Conservation (phyloP, 2,329 filamentous ascomycete species). For the Phialemoniopsis sp. region DNA sequence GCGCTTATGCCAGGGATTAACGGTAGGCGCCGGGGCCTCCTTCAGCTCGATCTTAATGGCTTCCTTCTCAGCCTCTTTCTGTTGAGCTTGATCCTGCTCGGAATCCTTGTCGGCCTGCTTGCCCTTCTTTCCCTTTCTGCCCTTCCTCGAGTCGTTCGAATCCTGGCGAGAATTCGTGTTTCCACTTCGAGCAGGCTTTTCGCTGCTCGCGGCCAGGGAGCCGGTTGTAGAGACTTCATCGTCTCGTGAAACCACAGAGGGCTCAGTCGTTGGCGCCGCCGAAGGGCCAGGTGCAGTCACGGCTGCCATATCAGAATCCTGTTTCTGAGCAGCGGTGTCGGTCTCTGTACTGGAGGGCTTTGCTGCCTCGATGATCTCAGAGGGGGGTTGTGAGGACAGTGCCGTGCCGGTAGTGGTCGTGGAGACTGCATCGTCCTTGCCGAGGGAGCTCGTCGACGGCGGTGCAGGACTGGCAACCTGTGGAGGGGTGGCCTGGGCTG, state of each 20-base stretch:
- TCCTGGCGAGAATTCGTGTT: conserved; percentile 59
- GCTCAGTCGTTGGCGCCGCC: conserved; percentile 24
- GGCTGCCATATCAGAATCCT: conserved; percentile 19
- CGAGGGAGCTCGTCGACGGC: conserved; percentile 23
- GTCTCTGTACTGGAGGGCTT: conserved; percentile 14
- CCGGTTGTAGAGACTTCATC: conserved; percentile 7
- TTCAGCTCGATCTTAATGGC: conserved; percentile 62
- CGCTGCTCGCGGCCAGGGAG: conserved; percentile 11
- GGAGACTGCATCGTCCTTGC: conserved; percentile 25
- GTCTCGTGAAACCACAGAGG: conserved; percentile 9
- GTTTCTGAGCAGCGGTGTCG: conserved; percentile 16
- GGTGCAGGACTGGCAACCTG: conserved; percentile 21
- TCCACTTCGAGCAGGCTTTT: conserved; percentile 45
- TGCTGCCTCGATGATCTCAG: conserved; percentile 20
- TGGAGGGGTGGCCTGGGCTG: conserved; percentile 31
- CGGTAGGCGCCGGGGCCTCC: conserved; percentile 75
- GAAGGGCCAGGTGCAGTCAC: conserved; percentile 20
- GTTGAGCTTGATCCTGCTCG: conserved; percentile 43
- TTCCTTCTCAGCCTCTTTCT: conserved; percentile 56
- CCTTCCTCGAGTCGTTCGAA: conserved; percentile 62
- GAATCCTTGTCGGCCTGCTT: conserved; percentile 47
- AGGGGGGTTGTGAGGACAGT: conserved; percentile 27
- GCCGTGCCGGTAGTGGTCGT: conserved; percentile 28
- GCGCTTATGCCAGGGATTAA: conserved; percentile 86
- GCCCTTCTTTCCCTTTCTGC: conserved; percentile 61